phyloP scores from a whole-genome alignment of 139 green algal species.

The Closterium sp. region DNA sequence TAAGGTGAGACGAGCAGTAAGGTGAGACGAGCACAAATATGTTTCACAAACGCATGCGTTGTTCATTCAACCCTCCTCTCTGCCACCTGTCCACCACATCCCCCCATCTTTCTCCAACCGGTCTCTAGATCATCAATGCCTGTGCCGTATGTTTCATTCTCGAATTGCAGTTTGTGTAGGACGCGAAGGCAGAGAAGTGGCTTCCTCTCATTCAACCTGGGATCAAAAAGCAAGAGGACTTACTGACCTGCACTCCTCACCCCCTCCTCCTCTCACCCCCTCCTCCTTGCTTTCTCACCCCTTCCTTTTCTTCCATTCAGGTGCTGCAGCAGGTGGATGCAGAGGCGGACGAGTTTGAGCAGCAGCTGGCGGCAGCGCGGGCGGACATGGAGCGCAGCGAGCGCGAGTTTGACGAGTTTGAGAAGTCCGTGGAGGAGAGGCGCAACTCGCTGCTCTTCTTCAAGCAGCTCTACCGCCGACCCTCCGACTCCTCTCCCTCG shows the following conservation, averaged over 20 bases:
- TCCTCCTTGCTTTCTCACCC: neutral
- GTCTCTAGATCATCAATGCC: too few relatives aligned
- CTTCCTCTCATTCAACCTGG: neutral
- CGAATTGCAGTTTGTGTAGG: too few relatives aligned
- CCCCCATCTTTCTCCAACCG: too few relatives aligned
- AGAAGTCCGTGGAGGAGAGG: constrained; percentile 9
- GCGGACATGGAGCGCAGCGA: constrained; percentile 20
- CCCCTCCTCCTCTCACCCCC: too few relatives aligned
- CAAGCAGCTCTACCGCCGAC: constrained; percentile 15
- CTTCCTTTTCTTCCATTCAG: neutral
- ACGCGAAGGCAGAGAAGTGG: too few relatives aligned
- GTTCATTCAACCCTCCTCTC: too few relatives aligned
- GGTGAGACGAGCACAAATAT: too few relatives aligned
- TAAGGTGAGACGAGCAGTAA: too few relatives aligned
- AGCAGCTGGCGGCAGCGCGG: constrained; percentile 9
- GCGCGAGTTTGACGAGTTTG: constrained; percentile 17
- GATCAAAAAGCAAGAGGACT: neutral
- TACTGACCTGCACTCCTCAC: neutral
- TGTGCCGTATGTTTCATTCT: too few relatives aligned
- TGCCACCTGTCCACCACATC: too few relatives aligned
- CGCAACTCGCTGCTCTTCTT: constrained; percentile 15
- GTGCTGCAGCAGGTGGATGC: constrained; percentile 24
- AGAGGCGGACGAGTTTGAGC: constrained; percentile 13
- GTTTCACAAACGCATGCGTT: too few relatives aligned
- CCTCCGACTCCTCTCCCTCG: neutral